Base-by-base conservation (phyloP, 1,284 basidiomycete genomes). In the Inonotus obliquus region DNA sequence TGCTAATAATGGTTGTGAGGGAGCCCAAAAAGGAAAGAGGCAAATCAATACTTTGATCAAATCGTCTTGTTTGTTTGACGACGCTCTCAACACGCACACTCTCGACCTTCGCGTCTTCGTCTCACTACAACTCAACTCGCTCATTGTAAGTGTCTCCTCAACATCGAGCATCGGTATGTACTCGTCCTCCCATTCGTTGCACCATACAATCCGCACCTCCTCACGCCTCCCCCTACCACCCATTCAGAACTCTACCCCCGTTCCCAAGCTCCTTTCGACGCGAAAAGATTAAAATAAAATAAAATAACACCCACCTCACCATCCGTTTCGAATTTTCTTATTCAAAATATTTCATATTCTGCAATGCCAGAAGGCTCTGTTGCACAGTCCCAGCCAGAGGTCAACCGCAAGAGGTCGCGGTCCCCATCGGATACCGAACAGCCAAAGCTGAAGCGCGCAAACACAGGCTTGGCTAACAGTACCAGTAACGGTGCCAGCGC, bases 381-480 rank as follows among this genome's bases (percentile, higher is more conserved):
- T 87, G 88, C 87, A 80, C 41, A 60, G 27, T 80, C 82, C 79
- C 48, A 21, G 51, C 10, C 27, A 23, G 89, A 91, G 77, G 80
- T 81, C 67, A 89, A 79, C 72, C 86, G 90, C 76, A 92, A 92
- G 76, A 85, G 91, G 69, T 92, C 91, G 67, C 88, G 89, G 72
- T 92, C 90, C 61, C 86, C 89, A 62, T 91, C 89, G 69, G 89
- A 92, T 77, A 82, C 78, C 73, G 90, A 91, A 70, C 80, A 86
- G 70, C 85, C 85, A 69, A 89, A 91, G 77, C 81, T 83, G 66
- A 92, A 92, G 78, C 86, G 90, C 74, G 81, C 86, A 74, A 92
- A 92, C 72, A 92, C 87, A 66, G 90, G 87, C 78, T 78, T 79
- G 35, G 52, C 61, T 7, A 35, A 27, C 25, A 29, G 11, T 52